Base-by-base conservation (phyloP, 2,329 filamentous ascomycete species). In the Penicillium fuscoglaucum region DNA sequence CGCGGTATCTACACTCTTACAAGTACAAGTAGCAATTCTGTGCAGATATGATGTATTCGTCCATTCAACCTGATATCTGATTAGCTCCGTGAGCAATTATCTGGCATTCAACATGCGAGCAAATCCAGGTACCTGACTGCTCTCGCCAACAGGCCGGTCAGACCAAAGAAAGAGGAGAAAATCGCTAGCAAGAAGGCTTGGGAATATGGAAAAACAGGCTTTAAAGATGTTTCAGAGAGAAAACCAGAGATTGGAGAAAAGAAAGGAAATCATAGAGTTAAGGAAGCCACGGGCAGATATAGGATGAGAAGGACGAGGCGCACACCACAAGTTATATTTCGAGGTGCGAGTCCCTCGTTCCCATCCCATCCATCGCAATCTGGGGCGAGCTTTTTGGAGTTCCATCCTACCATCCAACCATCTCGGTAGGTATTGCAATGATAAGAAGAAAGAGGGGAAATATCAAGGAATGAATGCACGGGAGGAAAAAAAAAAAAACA, bases 151-250 rank as follows among this genome's bases (percentile, higher is more conserved):
- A 4, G 6, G 17, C n/a, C 41, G 37, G 37, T 37, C 29, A 33
- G 29, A 45, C 12, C n/a, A 49, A 52, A 52, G 12, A 50, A 55
- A 44, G 28, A 56, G 48, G 52, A 53, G 47, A 46, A 58, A 43
- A 55, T 49, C 41, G 47, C 46, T 57, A 59, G 58, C 57, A 60
- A 58, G 37, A 21, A 61, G 53, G 55, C 54, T 59, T 66, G 64
- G 63, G 63, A 64, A 66, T 68, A 66, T 64, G 60, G 66, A 47
- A 61, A 57, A 62, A 59, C 45, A 57, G 40, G 59, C 57, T 64
- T 56, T 26, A 56, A 24, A 62, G 48, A 15, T 56, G 31, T 45
- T 31, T 37, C 44, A 24, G 52, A 21, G 29, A 26, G 17, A 7
- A 44, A 41, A 49, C 48, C 40, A 52, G 52, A 52, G 24, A 52